A percentile compares a stretch with the other conserved stretches of the same genome.
Conservation (phyloP, 345 rosid genomes). For the rapeseed (Brassica napus) region Da-Ae NC_063449.1:41567001-41567500, state of each 20-base stretch:
- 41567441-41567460: conserved; percentile 41
- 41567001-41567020: conserved; percentile 50
- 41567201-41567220: conserved; percentile 54
- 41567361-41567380: conserved; percentile 61
- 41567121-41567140: neutral
- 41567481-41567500: neutral
- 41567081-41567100: conserved; percentile 56
- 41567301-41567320: conserved; percentile 52
- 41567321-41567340: conserved; percentile 55
- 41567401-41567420: conserved; percentile 59
- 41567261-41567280: conserved; percentile 84
- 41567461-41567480: conserved; percentile 33
- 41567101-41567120: neutral
- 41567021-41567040: conserved; percentile 41
- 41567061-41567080: conserved; percentile 78
- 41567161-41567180: conserved; percentile 56
- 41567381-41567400: conserved; percentile 54
- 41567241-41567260: conserved; percentile 47
- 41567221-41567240: conserved; percentile 66
- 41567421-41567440: conserved; percentile 45
- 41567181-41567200: conserved; percentile 88
- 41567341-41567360: conserved; percentile 89
- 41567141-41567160: neutral
- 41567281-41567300: conserved; percentile 74
- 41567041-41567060: conserved; percentile 82